Evolutionary conservation across 148 eudicot genomes (phyloP).

Genomic region (Hydrangea macrophylla): DNA sequence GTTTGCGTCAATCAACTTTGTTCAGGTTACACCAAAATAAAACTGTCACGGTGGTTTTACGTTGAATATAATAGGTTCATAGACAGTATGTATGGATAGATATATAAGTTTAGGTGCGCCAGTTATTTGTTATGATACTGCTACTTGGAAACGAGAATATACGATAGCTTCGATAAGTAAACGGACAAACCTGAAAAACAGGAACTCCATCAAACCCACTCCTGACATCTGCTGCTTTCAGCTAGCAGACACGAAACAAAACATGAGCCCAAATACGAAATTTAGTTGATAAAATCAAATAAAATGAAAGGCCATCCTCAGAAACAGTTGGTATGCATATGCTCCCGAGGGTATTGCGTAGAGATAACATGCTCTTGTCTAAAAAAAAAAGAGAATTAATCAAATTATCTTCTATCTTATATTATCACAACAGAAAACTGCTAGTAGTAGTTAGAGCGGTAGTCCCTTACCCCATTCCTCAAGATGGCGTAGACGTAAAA

Average conservation of each 20-base stretch:
- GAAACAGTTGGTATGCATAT: no score
- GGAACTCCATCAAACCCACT: conserved; percentile 96
- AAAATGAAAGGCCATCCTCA: neutral
- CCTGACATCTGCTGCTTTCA: conserved; percentile 56
- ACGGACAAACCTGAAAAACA: conserved; percentile 73
- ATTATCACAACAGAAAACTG: no score
- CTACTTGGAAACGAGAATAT: neutral
- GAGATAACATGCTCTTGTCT: no score
- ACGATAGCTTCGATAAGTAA: neutral
- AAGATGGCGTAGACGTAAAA: no score
- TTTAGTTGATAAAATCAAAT: neutral
- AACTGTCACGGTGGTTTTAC: neutral
- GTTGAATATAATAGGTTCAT: neutral
- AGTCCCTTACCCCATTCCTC: no score
- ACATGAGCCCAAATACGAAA: neutral
- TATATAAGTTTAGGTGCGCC: neutral
- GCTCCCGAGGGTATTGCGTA: no score
- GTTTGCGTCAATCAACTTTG: neutral
- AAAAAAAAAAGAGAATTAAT: no score
- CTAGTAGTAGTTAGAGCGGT: no score
- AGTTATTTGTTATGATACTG: neutral
- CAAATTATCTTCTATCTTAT: no score
- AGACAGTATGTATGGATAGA: neutral
- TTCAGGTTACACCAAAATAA: neutral
- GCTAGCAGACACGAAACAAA: conserved; percentile 38